Conservation (phyloP, 257 asterid species). For the Lantana camara region DNA sequence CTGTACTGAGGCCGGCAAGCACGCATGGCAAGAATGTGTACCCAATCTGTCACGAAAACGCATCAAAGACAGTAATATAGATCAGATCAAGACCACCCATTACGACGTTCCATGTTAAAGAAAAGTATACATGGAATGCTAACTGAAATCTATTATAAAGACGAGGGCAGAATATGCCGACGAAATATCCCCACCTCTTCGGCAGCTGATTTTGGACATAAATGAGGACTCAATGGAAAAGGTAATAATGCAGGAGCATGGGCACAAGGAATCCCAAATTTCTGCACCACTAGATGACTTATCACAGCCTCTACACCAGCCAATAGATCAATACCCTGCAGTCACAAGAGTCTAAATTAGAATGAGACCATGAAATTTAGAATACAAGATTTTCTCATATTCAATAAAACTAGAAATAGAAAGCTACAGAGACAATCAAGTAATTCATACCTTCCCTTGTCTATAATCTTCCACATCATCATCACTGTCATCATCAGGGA, state of each 20-base stretch:
- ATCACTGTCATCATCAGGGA: constrained; percentile 79
- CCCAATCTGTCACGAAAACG: constrained; percentile 56
- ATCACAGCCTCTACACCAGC: constrained; percentile 95
- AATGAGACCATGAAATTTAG: constrained; percentile 1
- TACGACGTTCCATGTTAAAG: too few species aligned
- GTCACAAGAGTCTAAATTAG: constrained; percentile 13
- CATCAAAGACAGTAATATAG: too few species aligned
- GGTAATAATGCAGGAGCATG: constrained; percentile 88
- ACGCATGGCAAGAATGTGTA: constrained; percentile 98
- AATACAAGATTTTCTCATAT: not conserved
- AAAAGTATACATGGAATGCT: too few species aligned
- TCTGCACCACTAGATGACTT: constrained; percentile 84
- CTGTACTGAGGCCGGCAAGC: constrained; percentile 83
- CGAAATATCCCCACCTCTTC: constrained; percentile 64
- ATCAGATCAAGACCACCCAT: too few species aligned
- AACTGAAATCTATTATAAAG: not conserved
- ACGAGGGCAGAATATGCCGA: not conserved
- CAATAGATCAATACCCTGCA: constrained; percentile 82
- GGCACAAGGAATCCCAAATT: constrained; percentile 80
- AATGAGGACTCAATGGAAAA: constrained; percentile 46
- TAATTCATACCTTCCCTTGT: constrained; percentile 61
- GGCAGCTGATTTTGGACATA: constrained; percentile 86
- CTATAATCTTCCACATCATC: constrained; percentile 67
- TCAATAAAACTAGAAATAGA: not conserved
- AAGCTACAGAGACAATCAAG: constrained; percentile 1